Evolutionary conservation across 2,329 filamentous ascomycete genomes (phyloP).

Genomic region (Zymoseptoria crescenta): DNA sequence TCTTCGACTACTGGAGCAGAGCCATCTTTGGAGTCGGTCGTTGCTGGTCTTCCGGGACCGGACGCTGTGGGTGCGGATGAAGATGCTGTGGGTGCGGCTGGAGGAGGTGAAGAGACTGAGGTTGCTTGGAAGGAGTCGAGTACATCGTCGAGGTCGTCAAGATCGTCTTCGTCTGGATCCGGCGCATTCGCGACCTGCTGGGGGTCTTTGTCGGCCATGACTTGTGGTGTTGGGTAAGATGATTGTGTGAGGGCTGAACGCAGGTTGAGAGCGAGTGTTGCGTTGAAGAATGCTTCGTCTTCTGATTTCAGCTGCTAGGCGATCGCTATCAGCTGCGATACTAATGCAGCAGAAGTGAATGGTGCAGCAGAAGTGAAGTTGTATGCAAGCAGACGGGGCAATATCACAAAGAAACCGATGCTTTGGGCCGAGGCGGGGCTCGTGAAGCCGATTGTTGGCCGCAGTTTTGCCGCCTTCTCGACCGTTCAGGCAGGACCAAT

Average conservation of each 20-base stretch:
- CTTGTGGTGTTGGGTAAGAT: no score
- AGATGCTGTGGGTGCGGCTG: slow-evolving; percentile 9
- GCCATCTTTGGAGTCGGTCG: slow-evolving; percentile 22
- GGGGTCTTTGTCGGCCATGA: slow-evolving; percentile 10
- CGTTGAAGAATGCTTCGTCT: no score
- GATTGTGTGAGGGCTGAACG: no score
- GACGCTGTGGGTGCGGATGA: slow-evolving; percentile 33
- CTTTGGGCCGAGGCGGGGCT: not conserved
- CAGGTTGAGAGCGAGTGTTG: no score
- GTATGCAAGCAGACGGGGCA: no score
- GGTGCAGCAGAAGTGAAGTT: no score
- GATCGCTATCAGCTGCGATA: no score
- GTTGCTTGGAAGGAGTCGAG: slow-evolving; percentile 78
- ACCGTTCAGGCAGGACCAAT: not conserved
- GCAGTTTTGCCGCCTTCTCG: not conserved
- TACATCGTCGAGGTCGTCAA: slow-evolving; percentile 91
- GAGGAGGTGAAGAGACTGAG: slow-evolving; percentile 18
- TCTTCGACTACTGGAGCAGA: slow-evolving; percentile 45
- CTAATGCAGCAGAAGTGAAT: no score
- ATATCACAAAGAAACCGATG: not conserved
- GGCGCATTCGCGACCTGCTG: slow-evolving; percentile 38
- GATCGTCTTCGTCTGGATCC: slow-evolving; percentile 86
- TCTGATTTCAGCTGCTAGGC: no score
- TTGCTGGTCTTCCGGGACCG: slow-evolving; percentile 31
- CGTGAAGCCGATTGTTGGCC: no score